phyloP scores from a whole-genome alignment of 768 basidiomycete genomes.

The Suillus sp. region DNA sequence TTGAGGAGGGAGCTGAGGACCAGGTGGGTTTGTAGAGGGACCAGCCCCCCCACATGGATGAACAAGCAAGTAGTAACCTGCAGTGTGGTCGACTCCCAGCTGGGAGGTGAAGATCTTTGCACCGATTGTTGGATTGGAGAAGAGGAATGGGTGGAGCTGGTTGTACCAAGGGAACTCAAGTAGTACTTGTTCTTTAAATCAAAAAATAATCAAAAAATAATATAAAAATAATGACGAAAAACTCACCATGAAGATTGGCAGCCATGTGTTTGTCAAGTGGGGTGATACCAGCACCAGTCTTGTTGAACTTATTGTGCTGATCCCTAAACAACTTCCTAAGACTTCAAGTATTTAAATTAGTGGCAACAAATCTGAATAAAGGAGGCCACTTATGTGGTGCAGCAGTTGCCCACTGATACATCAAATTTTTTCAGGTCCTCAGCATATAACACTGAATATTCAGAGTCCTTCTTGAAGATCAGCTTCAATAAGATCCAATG shows the following conservation, averaged over 20 bases:
- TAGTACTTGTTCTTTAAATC: neutral
- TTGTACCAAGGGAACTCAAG: neutral
- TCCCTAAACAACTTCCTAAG: neutral
- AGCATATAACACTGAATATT: neutral
- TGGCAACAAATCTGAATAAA: neutral
- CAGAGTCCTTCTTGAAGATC: slow-evolving; percentile 1
- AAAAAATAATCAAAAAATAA: neutral
- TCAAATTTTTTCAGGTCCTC: neutral
- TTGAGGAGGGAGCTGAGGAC: neutral
- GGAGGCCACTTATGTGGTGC: neutral
- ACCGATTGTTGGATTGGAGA: neutral
- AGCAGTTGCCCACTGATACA: neutral
- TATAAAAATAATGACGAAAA: neutral
- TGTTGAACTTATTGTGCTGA: neutral
- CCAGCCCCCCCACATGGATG: neutral
- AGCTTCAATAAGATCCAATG: neutral
- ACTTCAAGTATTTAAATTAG: neutral
- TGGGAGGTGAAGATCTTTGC: neutral
- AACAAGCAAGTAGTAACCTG: neutral
- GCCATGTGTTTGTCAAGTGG: neutral
- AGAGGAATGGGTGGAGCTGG: neutral
- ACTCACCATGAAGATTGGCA: neutral
- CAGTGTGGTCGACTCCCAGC: neutral
- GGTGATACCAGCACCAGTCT: neutral
- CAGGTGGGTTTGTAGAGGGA: neutral